Evolutionary conservation across 2,329 filamentous ascomycete species (phyloP).

Genomic region (Aspergillus japonicus): DNA sequence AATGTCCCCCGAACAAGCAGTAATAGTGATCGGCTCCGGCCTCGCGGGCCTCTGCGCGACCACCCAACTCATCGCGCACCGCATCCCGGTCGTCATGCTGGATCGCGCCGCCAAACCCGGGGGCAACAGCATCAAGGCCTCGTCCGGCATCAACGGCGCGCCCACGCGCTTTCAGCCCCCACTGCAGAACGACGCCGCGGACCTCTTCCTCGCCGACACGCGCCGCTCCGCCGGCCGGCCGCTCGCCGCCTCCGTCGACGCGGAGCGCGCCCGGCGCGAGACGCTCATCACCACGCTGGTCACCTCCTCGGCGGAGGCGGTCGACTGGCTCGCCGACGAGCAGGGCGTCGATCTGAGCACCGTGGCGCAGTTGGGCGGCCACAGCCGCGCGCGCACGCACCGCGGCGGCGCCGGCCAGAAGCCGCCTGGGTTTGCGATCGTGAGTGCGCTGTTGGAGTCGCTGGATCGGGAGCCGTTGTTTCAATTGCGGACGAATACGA

Average conservation of each 20-base stretch:
- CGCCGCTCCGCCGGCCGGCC: conserved; percentile 54
- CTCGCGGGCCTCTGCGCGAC: conserved; percentile 63
- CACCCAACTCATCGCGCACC: conserved; percentile 54
- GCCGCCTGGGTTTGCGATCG: conserved; percentile 60
- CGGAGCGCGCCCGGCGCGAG: conserved; percentile 37
- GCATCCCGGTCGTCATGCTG: conserved; percentile 56
- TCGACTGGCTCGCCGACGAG: conserved; percentile 59
- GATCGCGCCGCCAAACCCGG: conserved; percentile 61
- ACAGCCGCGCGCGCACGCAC: conserved; percentile 58
- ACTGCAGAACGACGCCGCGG: conserved; percentile 29
- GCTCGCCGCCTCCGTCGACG: conserved; percentile 26
- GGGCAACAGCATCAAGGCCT: conserved; percentile 66
- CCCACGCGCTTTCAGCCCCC: conserved; percentile 56
- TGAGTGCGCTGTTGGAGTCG: conserved; percentile 54
- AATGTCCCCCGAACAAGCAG: conserved; percentile 22
- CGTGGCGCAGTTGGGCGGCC: conserved; percentile 61
- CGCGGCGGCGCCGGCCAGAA: conserved; percentile 51
- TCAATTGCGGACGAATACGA: conserved; percentile 52
- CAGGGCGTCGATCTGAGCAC: conserved; percentile 59
- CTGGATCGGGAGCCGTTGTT: conserved; percentile 53
- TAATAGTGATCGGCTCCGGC: conserved; percentile 65
- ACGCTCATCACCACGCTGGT: conserved; percentile 53
- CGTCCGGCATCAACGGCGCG: conserved; percentile 65
- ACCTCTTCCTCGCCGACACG: conserved; percentile 57
- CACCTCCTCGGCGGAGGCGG: conserved; percentile 47